Conservation (phyloP, 225 moss, liverwort and hornwort species). For the Neckera pumila region DNA sequence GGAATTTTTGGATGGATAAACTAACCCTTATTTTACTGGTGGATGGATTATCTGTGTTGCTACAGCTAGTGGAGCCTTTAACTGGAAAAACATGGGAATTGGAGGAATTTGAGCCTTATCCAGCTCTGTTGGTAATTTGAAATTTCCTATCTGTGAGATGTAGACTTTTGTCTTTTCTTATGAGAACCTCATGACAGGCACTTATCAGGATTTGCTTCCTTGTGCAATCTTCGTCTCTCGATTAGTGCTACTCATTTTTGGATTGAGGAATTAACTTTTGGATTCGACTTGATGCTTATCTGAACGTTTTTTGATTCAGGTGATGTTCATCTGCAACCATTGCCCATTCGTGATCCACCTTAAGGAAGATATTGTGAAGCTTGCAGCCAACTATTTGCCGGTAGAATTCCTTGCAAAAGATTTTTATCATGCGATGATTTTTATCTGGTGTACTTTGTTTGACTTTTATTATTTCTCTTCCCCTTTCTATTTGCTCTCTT, state of each 20-base stretch:
- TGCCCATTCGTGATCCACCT: constrained; percentile 72
- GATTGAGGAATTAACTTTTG: background rate
- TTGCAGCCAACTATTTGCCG: constrained; percentile 56
- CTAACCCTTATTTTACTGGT: background rate
- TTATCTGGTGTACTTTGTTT: background rate
- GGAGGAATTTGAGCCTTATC: constrained; percentile 48
- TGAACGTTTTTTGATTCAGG: constrained; percentile 24
- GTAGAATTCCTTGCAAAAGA: constrained; percentile 5
- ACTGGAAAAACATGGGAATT: constrained; percentile 51
- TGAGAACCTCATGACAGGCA: background rate
- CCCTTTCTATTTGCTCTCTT: background rate
- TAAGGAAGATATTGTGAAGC: constrained; percentile 54
- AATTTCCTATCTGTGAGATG: background rate
- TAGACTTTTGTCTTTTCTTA: background rate
- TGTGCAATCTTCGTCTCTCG: background rate
- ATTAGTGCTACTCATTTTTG: background rate
- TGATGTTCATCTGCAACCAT: constrained; percentile 87
- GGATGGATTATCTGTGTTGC: background rate
- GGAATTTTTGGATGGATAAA: background rate
- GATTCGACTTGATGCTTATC: background rate
- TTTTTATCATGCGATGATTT: background rate
- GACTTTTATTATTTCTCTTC: background rate
- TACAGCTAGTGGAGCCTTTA: constrained; percentile 69
- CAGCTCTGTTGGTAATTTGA: constrained; percentile 56
- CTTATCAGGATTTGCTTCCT: background rate